Base-by-base conservation (phyloP, 176 grass and related monocot genomes). In the Eleusine coracana region DNA sequence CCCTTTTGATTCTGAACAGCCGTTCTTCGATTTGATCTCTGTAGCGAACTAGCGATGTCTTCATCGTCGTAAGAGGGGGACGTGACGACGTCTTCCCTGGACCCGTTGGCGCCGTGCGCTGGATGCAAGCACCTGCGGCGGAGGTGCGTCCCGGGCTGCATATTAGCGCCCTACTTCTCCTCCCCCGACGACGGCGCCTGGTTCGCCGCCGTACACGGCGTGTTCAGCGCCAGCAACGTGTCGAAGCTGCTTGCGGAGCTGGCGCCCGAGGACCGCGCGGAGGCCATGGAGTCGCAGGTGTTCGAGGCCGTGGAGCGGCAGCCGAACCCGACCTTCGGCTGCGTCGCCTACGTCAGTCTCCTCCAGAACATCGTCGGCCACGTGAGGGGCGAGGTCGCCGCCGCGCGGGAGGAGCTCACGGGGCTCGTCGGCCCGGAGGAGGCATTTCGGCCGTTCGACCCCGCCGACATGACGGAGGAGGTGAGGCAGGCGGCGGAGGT, bases 141-240 rank as follows among this genome's bases (percentile, higher is more conserved):
- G 6, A 4, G 29, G 29, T 80, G 77, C 45, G 11, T 25, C 31
- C 93, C 87, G 1, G 78, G 83, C 65, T 96, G 91, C 82, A 89
- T 92, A 40, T 94, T 96, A 46, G 89, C 93, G 80, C 91, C 96
- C 73, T 96, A 99, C 89, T 99, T 99, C 82, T 83, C 89, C 6
- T 34, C 31, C 31, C 5, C 3, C 2, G 3, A 28, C 10, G 23
- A 0, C 44, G n/a, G n/a, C 6, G 9, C 59, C 9, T 2, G 10
- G 10, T 12, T 11, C 1, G 10, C 3, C 31, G 31, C 31, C 31
- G 31, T 34, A 2, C 31, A 34, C 31, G 3, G 9, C 23, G 9
- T 54, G 51, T 97, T 94, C 84, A 92, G 92, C 54, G 92, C 95
- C 1, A 23, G 17, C 55, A n/a, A 5, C 6, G 21, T 56, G 0